phyloP scores from a whole-genome alignment of 1,139 yeast species.

The Saccharomyces hybrid region DNA sequence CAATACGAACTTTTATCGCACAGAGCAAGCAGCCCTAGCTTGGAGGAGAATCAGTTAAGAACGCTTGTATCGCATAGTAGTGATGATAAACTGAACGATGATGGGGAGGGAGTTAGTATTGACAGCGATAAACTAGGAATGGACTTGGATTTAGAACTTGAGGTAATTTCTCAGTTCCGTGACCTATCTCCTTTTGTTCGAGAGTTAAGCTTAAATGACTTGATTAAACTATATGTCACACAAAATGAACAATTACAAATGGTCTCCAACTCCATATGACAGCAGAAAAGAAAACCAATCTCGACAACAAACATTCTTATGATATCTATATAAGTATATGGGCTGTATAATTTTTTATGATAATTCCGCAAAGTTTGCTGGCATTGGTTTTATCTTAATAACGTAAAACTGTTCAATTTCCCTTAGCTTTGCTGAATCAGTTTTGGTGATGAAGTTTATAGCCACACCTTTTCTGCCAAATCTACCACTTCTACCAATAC shows the following conservation, averaged over 20 bases:
- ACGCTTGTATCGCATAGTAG: background rate
- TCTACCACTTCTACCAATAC: constrained; percentile 93
- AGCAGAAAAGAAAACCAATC: background rate
- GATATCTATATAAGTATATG: background rate
- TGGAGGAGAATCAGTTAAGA: background rate
- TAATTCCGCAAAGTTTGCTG: constrained; percentile 54
- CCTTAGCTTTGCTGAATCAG: constrained; percentile 51
- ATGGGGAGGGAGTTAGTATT: constrained; percentile 2
- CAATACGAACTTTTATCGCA: constrained; percentile 26
- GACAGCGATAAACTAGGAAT: constrained; percentile 2
- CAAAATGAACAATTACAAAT: constrained; percentile 34
- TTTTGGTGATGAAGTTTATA: constrained; percentile 72
- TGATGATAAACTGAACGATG: constrained; percentile 6
- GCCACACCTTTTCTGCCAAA: constrained; percentile 97
- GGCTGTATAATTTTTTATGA: constrained; percentile 7
- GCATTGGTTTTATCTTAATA: constrained; percentile 81
- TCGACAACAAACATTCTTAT: background rate
- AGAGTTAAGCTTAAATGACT: constrained; percentile 24
- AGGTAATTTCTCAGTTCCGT: constrained; percentile 27
- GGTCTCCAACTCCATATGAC: background rate
- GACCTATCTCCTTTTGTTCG: constrained; percentile 10
- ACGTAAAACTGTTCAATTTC: constrained; percentile 74
- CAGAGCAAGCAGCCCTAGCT: constrained; percentile 3
- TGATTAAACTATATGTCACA: constrained; percentile 32
- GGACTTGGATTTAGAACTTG: constrained; percentile 25